Evolutionary conservation across 768 basidiomycete genomes (phyloP).

Genomic region (Kwoniella europaea): DNA sequence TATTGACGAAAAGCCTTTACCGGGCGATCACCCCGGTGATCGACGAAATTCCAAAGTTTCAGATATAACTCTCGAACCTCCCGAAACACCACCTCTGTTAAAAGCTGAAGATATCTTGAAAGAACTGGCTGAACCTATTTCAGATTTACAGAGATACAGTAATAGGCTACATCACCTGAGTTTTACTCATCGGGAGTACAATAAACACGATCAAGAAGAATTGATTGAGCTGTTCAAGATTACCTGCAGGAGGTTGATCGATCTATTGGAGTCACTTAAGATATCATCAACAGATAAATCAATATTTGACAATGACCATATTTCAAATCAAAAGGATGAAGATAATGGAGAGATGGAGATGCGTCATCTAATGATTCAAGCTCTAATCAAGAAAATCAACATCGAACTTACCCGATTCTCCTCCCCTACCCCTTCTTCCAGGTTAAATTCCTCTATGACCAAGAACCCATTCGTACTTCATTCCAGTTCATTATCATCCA

Average conservation of each 20-base stretch:
- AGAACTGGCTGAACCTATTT: not conserved
- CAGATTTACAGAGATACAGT: not conserved
- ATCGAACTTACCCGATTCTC: constrained; percentile 18
- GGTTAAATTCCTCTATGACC: not conserved
- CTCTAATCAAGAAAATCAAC: constrained; percentile 38
- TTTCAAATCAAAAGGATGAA: constrained; percentile 8
- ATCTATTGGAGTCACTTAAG: constrained; percentile 14
- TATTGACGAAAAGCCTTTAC: not conserved
- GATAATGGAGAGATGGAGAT: constrained; percentile 32
- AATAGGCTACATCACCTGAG: not conserved
- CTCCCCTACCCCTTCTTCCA: not conserved
- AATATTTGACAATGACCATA: not conserved
- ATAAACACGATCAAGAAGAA: not conserved
- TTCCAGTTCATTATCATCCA: constrained; percentile 9
- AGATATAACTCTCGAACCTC: constrained; percentile 5
- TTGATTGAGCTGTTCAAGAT: constrained; percentile 10
- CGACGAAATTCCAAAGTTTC: not conserved
- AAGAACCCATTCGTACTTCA: constrained; percentile 43
- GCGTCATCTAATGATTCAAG: constrained; percentile 30
- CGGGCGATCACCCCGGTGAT: not conserved
- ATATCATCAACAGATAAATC: no score
- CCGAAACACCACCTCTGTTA: not conserved
- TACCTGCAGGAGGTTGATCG: constrained; percentile 13
- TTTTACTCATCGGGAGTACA: not conserved
- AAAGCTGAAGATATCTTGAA: not conserved